Evolutionary conservation across 495 filamentous ascomycete species (phyloP).

Genomic region (Aspergillus saccharolyticus): DNA sequence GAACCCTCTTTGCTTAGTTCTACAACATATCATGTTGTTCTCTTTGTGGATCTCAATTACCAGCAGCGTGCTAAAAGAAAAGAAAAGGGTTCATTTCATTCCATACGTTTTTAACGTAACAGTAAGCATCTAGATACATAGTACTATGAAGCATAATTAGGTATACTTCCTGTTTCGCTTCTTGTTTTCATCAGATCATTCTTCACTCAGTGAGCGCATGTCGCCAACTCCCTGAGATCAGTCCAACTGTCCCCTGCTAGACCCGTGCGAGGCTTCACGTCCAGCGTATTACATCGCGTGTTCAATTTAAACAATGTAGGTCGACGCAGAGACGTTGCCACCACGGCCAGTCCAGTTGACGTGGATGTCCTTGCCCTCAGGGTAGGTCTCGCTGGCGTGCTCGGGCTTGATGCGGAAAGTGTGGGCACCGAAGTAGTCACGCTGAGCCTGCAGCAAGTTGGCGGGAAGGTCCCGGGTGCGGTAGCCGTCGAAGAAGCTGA

Average conservation of each 20-base stretch:
- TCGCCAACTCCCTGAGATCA: constrained; percentile 11
- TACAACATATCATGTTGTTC: too few species aligned
- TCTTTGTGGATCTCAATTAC: too few species aligned
- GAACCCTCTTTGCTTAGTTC: too few species aligned
- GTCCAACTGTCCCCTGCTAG: constrained; percentile 9
- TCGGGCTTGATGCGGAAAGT: constrained; percentile 98
- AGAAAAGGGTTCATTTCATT: constrained; percentile 1
- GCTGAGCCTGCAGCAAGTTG: constrained; percentile 96
- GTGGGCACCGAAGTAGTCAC: constrained; percentile 99
- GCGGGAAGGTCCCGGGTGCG: constrained; percentile 91
- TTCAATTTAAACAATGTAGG: constrained; percentile 80
- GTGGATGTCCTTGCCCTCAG: constrained; percentile 85
- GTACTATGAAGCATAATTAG: neutral
- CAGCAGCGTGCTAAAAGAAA: too few species aligned
- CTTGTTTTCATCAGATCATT: constrained; percentile 15
- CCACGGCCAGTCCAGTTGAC: constrained; percentile 99
- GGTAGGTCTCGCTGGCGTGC: constrained; percentile 74
- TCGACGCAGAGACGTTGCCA: constrained; percentile 93
- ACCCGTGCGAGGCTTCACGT: constrained; percentile 21
- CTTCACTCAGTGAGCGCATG: constrained; percentile 14
- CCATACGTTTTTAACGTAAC: constrained; percentile 2
- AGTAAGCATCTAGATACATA: constrained; percentile 3
- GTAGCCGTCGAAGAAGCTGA: constrained; percentile 98
- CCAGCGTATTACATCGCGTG: constrained; percentile 24
- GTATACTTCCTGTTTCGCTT: constrained; percentile 1